These are phyloP conservation scores for Herpetomonas samuelpessoai DNA, from an alignment of 208 protist genomes.

Conservation along the genomic window DNA sequence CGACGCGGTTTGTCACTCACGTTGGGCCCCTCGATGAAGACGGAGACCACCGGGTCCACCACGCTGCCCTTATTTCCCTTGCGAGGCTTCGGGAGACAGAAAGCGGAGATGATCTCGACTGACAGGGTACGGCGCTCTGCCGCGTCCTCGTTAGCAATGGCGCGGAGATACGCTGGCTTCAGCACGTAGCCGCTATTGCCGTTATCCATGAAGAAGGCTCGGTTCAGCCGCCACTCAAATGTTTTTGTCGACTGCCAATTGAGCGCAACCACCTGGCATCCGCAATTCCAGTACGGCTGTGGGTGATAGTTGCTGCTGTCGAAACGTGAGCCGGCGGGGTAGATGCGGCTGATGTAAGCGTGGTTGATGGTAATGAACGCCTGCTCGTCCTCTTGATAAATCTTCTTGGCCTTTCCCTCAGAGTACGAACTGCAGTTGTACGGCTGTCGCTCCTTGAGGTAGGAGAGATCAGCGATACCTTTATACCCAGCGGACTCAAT, in stretches of 20 bases:
- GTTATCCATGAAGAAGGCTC: constrained; percentile 90
- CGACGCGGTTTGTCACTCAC: constrained; percentile 13
- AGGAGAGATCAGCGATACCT: constrained; percentile 43
- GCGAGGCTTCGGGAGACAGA: constrained; percentile 44
- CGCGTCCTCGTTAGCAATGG: constrained; percentile 4
- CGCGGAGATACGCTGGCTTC: constrained; percentile 79
- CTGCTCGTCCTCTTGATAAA: constrained; percentile 25
- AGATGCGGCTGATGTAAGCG: constrained; percentile 84
- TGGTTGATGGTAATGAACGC: constrained; percentile 59
- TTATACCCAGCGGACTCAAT: constrained; percentile 72
- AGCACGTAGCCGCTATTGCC: constrained; percentile 93
- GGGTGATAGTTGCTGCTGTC: constrained; percentile 93
- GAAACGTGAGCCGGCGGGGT: constrained; percentile 90
- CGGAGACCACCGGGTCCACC: constrained; percentile 40
- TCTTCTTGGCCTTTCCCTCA: constrained; percentile 56
- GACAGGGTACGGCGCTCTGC: constrained; percentile 30
- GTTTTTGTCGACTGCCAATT: constrained; percentile 87
- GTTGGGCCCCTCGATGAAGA: constrained; percentile 37
- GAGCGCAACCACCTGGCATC: constrained; percentile 90
- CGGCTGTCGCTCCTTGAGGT: constrained; percentile 48
- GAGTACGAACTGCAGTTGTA: constrained; percentile 63
- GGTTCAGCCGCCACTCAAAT: constrained; percentile 76
- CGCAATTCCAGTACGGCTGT: constrained; percentile 61
- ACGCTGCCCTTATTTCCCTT: constrained; percentile 28
- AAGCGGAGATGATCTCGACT: constrained; percentile 61